Base-by-base conservation (phyloP, 2,329 filamentous ascomycete species). In the Zymoseptoria crescenta region DNA sequence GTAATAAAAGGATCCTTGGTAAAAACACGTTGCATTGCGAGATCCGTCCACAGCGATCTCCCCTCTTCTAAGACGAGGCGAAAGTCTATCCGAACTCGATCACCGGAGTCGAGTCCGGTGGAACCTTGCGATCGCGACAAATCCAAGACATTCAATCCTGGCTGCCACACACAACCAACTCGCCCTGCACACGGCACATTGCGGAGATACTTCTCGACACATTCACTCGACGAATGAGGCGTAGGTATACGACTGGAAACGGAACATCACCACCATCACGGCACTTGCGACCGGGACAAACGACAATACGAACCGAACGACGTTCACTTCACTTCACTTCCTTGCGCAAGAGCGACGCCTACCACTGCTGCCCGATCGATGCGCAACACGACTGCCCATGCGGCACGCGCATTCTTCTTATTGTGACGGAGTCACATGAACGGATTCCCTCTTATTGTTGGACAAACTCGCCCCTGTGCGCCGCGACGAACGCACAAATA, bases 331-430 rank as follows among this genome's bases (percentile, higher is more conserved):
- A 35, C 28, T n/a, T 54, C 52, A 41, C 52, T 35, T 54, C 28
- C 52, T 19, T 10, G 27, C 8, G 28, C 28, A 30, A n/a, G 19
- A 20, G 29, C 35, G 52, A 54, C 52, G 52, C 29, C 52, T 35
- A 30, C 27, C 52, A 16, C 2, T 5, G 19, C 24, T 35, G 35
- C 9, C n/a, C 52, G 24, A 54, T 13, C 52, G 54, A 59, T 59
- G 57, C 56, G 56, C 52, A 24, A 19, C 41, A 55, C 56, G 49
- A 57, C 13, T 41, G 48, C 10, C 52, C 45, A 50, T 35, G 48
- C 45, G 13, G 35, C 35, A 45, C 35, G 35, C 35, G 35, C 35
- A 16, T 45, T 45, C 35, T 45, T 45, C 35, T 16, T 45, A 45
- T 45, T 45, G 35, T 45, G 35, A 45, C 35, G 35, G 35, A 45